phyloP scores from a whole-genome alignment of 1,284 basidiomycete species.

The Ustilago xerochloae region DNA sequence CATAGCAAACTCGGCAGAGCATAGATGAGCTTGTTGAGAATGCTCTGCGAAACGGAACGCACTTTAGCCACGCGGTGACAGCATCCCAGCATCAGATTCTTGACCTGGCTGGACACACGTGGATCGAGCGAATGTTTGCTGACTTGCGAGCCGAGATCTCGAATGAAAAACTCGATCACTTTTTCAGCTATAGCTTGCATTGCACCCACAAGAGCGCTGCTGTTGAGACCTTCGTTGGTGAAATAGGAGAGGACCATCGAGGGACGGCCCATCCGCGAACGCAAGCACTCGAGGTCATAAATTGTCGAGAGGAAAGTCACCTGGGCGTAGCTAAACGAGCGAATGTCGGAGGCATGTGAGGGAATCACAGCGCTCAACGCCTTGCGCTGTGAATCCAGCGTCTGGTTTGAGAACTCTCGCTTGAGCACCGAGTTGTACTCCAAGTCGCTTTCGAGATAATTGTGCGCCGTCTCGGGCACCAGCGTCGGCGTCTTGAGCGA shows the following conservation, averaged over 20 bases:
- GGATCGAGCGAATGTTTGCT: conserved; percentile 82
- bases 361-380: conserved; percentile 73
- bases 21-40: conserved; percentile 85
- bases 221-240: conserved; percentile 85
- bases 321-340: conserved; percentile 82
- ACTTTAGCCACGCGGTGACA: conserved; percentile 86
- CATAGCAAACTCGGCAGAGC: conserved; percentile 95
- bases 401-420: conserved; percentile 69
- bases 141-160: conserved; percentile 72
- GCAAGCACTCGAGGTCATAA: conserved; percentile 88
- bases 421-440: conserved; percentile 90
- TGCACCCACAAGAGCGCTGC: conserved; percentile 75
- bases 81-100: conserved; percentile 79
- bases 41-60: conserved; percentile 83
- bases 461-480: conserved; percentile 83
- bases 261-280: conserved; percentile 81
- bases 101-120: conserved; percentile 80
- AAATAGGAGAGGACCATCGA: conserved; percentile 90
- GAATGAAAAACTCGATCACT: conserved; percentile 70
- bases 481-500: conserved; percentile 88
- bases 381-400: conserved; percentile 62
- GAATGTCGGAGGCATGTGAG: conserved; percentile 78
- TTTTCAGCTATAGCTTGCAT: conserved; percentile 89
- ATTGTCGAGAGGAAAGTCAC: conserved; percentile 87
- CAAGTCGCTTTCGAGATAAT: conserved; percentile 87